A percentile compares a stretch with the other conserved stretches of the same genome.
Evolutionary conservation across 768 basidiomycete species (phyloP).

Genomic region (Russula griseocarnosa): DNA sequence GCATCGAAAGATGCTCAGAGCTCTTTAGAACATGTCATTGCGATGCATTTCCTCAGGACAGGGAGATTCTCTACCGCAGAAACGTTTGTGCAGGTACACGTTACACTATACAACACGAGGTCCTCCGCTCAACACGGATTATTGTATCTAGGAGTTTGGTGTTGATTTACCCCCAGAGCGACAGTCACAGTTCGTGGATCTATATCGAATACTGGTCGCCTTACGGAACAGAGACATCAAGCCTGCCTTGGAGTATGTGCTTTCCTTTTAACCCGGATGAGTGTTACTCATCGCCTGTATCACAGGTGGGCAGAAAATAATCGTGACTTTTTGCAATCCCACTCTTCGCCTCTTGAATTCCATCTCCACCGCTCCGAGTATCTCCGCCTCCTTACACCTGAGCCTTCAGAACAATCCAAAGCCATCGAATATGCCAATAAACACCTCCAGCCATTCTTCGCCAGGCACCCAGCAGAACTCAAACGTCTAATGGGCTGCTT

Average conservation of each 20-base stretch:
- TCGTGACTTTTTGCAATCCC: slow-evolving; percentile 57
- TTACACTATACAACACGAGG: background rate
- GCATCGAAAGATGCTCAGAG: slow-evolving; percentile 52
- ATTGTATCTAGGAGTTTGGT: slow-evolving; percentile 54
- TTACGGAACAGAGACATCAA: slow-evolving; percentile 61
- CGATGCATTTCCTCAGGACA: slow-evolving; percentile 72
- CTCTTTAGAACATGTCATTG: slow-evolving; percentile 67
- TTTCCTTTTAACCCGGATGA: slow-evolving; percentile 5
- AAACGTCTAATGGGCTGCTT: slow-evolving; percentile 66
- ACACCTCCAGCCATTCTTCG: slow-evolving; percentile 60
- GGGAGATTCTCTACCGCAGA: slow-evolving; percentile 78
- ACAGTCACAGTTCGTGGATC: slow-evolving; percentile 56
- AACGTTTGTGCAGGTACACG: slow-evolving; percentile 63
- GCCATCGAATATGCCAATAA: slow-evolving; percentile 75
- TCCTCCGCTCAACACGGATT: slow-evolving; percentile 16
- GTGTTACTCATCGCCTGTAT: slow-evolving; percentile 3
- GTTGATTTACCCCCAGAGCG: slow-evolving; percentile 51
- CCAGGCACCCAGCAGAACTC: slow-evolving; percentile 59
- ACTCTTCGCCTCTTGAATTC: slow-evolving; percentile 83
- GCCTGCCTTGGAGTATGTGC: slow-evolving; percentile 72
- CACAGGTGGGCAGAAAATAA: slow-evolving; percentile 75
- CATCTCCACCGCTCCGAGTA: slow-evolving; percentile 88
- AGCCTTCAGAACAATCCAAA: slow-evolving; percentile 51
- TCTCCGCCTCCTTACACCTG: slow-evolving; percentile 63
- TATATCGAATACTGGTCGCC: slow-evolving; percentile 68